Evolutionary conservation across 768 basidiomycete species (phyloP).

Genomic region (Flagelloscypha sp.): DNA sequence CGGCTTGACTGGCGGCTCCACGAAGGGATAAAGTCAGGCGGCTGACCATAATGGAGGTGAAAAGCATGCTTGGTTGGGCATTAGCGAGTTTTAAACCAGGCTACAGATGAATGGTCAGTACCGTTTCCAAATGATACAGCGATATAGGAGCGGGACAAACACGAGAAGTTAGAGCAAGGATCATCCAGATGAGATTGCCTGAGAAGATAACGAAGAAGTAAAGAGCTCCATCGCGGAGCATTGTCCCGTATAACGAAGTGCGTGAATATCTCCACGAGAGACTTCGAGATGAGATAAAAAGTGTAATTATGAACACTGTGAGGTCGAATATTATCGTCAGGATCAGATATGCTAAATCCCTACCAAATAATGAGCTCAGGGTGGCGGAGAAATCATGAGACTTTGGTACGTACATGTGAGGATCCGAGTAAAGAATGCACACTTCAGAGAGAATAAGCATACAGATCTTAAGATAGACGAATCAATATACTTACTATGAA

Average conservation of each 20-base stretch:
- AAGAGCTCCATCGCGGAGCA: slow-evolving; percentile 17
- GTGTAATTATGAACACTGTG: slow-evolving; percentile 17
- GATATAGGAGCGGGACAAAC: slow-evolving; percentile 9
- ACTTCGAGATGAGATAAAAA: slow-evolving; percentile 11
- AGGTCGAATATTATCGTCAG: slow-evolving; percentile 19
- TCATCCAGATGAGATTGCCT: slow-evolving; percentile 21
- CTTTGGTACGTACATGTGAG: slow-evolving; percentile 2
- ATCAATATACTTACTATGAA: slow-evolving; percentile 4
- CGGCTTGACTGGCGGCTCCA: too few relatives aligned
- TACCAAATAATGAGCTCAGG: slow-evolving; percentile 2
- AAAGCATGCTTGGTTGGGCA: slow-evolving; percentile 20
- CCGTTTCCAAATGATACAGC: neutral
- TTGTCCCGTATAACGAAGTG: slow-evolving; percentile 12
- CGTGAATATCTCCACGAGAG: slow-evolving; percentile 3
- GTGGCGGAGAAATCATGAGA: neutral
- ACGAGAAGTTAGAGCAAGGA: slow-evolving; percentile 15
- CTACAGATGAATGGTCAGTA: slow-evolving; percentile 5
- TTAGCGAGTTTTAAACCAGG: slow-evolving; percentile 21
- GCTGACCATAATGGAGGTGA: slow-evolving; percentile 23
- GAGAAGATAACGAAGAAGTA: slow-evolving; percentile 21
- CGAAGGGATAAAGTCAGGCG: slow-evolving; percentile 21
- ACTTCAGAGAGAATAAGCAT: neutral
- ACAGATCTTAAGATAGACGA: neutral
- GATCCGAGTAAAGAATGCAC: slow-evolving; percentile 6
- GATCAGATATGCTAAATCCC: slow-evolving; percentile 21